Base-by-base conservation (phyloP, 2,329 filamentous ascomycete species). In the Epichloe coenophiala region DNA sequence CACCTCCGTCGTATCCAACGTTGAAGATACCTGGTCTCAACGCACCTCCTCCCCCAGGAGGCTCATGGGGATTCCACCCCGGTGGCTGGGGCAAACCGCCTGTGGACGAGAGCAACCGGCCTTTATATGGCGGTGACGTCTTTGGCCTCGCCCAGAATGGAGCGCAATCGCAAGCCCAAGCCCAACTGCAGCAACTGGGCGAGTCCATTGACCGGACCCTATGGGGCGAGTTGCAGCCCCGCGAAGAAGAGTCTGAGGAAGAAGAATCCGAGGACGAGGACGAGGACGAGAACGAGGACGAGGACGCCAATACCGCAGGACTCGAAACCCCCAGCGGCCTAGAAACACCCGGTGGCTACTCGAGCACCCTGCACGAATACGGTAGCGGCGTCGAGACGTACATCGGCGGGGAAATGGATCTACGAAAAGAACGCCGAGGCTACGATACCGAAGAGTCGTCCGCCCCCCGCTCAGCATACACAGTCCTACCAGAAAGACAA, bases 31-130 rank as follows among this genome's bases (percentile, higher is more conserved):
- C 93, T 8, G 93, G 93, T 43, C 77, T 98, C 45, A 98, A 97
- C 65, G 89, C 91, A 1, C 89, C 93, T 4, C 88, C 91, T 11
- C 93, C 93, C 93, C 76, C 88, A 1, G 91, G 91, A 45, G 90
- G 86, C 23, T 80, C 83, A 51, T 98, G 93, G 93, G 93, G 93
- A 2, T 98, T 95, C 66, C 86, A 91, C 58, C 89, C 91, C 7
- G 93, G 93, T 53, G 90, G 91, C 53, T 98, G 91, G 74, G 93
- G 93, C 47, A 97, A 97, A 65, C 91, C 93, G 1, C 93, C 93
- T 0, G 83, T 95, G 1, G 91, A 97, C 63, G 93, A 97, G 59
- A 86, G 88, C 65, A 95, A 95, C 65, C 76, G 88, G 47, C 90
- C 93, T 0, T 72, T 96, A 3, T 97, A 90, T 63, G 93, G 91